A percentile compares a stretch with the other conserved stretches of the same genome.
Evolutionary conservation across 306 rosid species (phyloP).

Genomic region (Amphicarpaea edgeworthii): DNA sequence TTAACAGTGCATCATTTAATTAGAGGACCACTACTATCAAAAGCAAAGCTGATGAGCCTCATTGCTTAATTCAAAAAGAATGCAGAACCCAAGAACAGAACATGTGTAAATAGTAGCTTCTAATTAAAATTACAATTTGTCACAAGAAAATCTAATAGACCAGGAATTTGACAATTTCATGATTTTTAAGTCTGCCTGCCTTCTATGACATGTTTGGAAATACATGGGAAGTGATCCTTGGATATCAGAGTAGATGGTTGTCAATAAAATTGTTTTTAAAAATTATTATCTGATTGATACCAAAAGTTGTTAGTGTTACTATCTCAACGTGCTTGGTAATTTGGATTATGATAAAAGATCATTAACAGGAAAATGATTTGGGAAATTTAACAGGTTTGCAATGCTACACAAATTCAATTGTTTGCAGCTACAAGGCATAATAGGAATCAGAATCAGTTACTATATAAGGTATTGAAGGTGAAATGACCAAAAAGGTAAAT

Average conservation of each 20-base stretch:
- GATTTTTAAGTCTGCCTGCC: conserved; percentile 12
- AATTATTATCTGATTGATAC: background rate
- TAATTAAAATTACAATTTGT: background rate
- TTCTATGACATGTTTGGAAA: conserved; percentile 9
- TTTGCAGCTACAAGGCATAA: conserved; percentile 23
- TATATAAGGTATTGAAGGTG: conserved; percentile 26
- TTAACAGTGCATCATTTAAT: conserved; percentile 28
- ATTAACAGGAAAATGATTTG: background rate
- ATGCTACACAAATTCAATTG: background rate
- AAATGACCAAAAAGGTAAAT: conserved; percentile 21
- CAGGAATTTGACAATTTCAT: conserved; percentile 24
- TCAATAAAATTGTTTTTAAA: too few relatives aligned
- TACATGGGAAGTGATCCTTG: conserved; percentile 12
- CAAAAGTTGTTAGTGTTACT: background rate
- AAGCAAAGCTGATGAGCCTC: conserved; percentile 30
- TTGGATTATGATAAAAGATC: background rate
- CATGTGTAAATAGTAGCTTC: conserved; percentile 19
- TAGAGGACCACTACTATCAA: conserved; percentile 15
- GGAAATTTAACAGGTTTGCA: conserved; percentile 27
- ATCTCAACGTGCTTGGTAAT: background rate
- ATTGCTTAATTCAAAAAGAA: conserved; percentile 9
- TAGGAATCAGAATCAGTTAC: conserved; percentile 31
- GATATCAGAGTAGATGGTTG: background rate
- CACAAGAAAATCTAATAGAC: conserved; percentile 10
- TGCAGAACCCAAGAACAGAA: conserved; percentile 21